These are phyloP conservation scores for Hippophae tibetana DNA, from an alignment of 306 rosid species.

Conservation along the genomic window DNA sequence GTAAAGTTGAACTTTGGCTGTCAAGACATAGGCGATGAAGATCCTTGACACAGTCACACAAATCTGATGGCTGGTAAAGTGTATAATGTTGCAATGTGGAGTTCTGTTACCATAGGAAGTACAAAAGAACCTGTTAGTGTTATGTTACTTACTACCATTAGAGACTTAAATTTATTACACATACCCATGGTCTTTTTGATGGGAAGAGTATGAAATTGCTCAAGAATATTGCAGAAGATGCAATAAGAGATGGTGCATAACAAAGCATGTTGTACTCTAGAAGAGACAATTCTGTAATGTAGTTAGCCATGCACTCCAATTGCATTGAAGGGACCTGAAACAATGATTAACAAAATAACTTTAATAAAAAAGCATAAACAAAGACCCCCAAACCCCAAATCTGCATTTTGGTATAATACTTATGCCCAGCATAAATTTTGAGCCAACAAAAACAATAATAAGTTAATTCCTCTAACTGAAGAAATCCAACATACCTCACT, in stretches of 20 bases:
- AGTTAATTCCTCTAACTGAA: background rate
- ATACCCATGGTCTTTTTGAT: slow-evolving; percentile 79
- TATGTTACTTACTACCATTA: background rate
- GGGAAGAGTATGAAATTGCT: slow-evolving; percentile 63
- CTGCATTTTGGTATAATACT: background rate
- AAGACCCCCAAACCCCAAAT: background rate
- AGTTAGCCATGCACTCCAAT: slow-evolving; percentile 83
- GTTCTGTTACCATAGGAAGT: slow-evolving; percentile 25
- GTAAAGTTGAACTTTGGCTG: slow-evolving; percentile 33
- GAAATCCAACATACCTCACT: slow-evolving; percentile 40
- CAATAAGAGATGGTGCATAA: slow-evolving; percentile 70
- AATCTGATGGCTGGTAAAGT: slow-evolving; percentile 34
- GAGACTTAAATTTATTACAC: background rate
- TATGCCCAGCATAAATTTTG: background rate
- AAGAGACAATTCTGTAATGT: slow-evolving; percentile 75
- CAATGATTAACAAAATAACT: background rate
- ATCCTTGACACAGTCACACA: slow-evolving; percentile 30
- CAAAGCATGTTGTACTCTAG: slow-evolving; percentile 78
- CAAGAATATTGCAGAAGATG: slow-evolving; percentile 85
- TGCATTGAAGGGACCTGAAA: slow-evolving; percentile 50
- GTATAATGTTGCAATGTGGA: slow-evolving; percentile 53
- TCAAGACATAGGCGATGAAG: slow-evolving; percentile 41
- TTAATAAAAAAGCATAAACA: background rate
- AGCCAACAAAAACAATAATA: too few species aligned
- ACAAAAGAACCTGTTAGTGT: background rate